A percentile compares a stretch with the other conserved stretches of the same genome.
Conservation (phyloP, 192 early-diverging fungal species). For the Tieghemiomyces parasiticus region DNA sequence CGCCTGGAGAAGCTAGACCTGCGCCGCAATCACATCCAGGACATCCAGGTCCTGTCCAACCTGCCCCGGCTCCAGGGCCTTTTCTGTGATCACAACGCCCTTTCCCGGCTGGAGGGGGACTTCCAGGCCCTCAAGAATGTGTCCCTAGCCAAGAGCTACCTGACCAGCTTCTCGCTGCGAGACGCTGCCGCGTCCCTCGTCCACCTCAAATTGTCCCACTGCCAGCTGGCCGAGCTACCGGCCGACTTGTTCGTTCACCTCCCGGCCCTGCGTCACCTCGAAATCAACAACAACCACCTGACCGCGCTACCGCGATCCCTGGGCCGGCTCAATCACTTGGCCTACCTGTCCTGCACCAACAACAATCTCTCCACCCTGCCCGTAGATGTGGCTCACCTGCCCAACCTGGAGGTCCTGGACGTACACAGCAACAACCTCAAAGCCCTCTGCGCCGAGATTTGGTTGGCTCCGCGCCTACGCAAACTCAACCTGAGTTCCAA, state of each 20-base stretch:
- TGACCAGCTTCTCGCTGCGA: slow-evolving; percentile 45
- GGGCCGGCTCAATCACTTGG: slow-evolving; percentile 33
- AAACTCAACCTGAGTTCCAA: slow-evolving; percentile 72
- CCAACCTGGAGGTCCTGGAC: slow-evolving; percentile 43
- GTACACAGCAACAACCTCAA: slow-evolving; percentile 64
- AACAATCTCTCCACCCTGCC: slow-evolving; percentile 54
- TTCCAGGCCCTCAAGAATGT: slow-evolving; percentile 36
- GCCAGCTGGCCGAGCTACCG: slow-evolving; percentile 52
- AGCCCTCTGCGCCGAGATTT: slow-evolving; percentile 57
- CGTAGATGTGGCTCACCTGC: slow-evolving; percentile 45
- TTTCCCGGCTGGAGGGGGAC: slow-evolving; percentile 42
- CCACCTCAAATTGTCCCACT: slow-evolving; percentile 41
- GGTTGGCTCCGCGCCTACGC: slow-evolving; percentile 50
- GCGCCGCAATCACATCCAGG: slow-evolving; percentile 63
- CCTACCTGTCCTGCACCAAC: slow-evolving; percentile 42
- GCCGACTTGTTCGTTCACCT: slow-evolving; percentile 42
- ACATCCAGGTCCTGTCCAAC: slow-evolving; percentile 37
- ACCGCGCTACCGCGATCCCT: slow-evolving; percentile 47
- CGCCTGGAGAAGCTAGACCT: slow-evolving; percentile 62
- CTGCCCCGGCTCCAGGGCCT: slow-evolving; percentile 42
- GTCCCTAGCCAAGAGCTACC: slow-evolving; percentile 48
- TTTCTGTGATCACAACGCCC: slow-evolving; percentile 56
- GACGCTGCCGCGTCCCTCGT: slow-evolving; percentile 25
- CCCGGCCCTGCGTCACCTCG: slow-evolving; percentile 35
- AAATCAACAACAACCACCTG: slow-evolving; percentile 56